Base-by-base conservation (phyloP, 352 stramenopile species). In the Phytophthora colocasiae region DNA sequence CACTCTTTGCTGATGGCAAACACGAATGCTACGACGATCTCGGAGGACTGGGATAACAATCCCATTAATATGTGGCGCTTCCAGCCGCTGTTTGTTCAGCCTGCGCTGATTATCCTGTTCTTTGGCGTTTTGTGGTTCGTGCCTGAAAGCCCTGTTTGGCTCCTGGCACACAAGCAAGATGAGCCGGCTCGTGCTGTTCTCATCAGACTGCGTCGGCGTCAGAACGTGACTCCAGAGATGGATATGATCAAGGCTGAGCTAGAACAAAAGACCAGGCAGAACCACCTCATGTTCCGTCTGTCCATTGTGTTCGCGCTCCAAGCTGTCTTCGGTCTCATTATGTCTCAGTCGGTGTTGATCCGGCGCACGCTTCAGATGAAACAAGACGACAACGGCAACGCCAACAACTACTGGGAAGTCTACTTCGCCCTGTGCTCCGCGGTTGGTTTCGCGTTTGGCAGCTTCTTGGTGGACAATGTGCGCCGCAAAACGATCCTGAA, bases 401-500 rank as follows among this genome's bases (percentile, higher is more conserved):
- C 61, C 0, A 66, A 70, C 36, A 77, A 76, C 48, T 93, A 78
- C 31, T 89, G 80, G 80, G 52, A 89, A 36, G 63, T 90, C 14
- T 81, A 85, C 43, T 90, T 84, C 49, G 70, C 71, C 2, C 44
- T 89, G 26, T 86, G 75, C 53, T 77, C 38, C 1, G 71, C 76
- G 5, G 62, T 78, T 2, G 88, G 88, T 29, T 72, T 89, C 9
- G 73, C 69, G 34, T 92, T 95, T 39, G 87, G 86, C 39, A 87
- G 88, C 56, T 91, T 94, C 51, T 73, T 92, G 34, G 79, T 95
- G 46, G 88, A 94, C 63, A 92, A 89, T 38, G 85, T 96, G 51
- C 81, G 87, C n/a, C 84, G 88, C 49, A 95, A 96, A 71, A 96
- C 88, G 15, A 90, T 96, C n/a, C 59, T 96, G 43, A 96, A 96